phyloP scores from a whole-genome alignment of 176 grass and related monocot species.

The Saccharum officinarum region DNA sequence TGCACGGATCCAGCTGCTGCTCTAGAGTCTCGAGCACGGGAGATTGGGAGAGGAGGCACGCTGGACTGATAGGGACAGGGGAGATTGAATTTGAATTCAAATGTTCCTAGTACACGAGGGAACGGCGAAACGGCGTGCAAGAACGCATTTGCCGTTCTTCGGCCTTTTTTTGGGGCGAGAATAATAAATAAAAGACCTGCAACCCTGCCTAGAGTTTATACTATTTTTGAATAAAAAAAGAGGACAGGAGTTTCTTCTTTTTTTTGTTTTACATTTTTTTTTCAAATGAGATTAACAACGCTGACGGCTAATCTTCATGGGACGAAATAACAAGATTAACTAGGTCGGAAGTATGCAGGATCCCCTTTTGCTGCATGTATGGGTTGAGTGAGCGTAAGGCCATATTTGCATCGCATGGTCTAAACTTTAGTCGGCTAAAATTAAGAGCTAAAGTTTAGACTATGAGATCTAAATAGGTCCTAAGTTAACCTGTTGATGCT shows the following conservation, averaged over 20 bases:
- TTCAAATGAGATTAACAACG: too few relatives aligned
- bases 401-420: too few relatives aligned
- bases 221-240: background rate
- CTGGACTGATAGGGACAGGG: background rate
- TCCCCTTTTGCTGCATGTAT: too few relatives aligned
- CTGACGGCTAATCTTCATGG: background rate
- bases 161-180: background rate
- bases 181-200: background rate
- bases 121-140: background rate
- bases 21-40: background rate
- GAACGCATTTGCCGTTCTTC: background rate
- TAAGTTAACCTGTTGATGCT: too few relatives aligned
- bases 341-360: background rate
- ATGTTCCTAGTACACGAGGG: conserved; percentile 22
- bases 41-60: background rate
- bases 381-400: too few relatives aligned
- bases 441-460: too few relatives aligned
- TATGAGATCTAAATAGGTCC: too few relatives aligned
- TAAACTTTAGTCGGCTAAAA: too few relatives aligned
- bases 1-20: background rate
- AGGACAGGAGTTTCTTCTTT: background rate
- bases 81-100: background rate
- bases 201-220: background rate
- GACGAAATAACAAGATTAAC: background rate
- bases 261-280: too few relatives aligned